Percentiles rank a stretch among this genome's conserved stretches.
Evolutionary conservation across 345 rosid genomes (phyloP).

Genomic region (Aquilaria malaccensis): DNA sequence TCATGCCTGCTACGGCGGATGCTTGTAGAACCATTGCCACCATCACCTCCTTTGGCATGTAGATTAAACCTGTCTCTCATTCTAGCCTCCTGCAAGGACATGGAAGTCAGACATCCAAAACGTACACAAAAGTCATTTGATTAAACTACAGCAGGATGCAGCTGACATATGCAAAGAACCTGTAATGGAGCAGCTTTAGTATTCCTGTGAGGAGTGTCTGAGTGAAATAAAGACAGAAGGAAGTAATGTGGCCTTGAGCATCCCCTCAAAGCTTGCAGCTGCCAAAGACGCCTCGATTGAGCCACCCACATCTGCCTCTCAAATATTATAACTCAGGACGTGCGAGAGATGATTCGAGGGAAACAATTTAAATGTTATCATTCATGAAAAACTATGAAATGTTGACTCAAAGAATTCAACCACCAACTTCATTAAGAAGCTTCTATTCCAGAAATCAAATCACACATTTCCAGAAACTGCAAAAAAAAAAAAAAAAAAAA

Average conservation of each 20-base stretch:
- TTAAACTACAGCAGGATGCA: neutral
- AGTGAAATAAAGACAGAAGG: constrained; percentile 26
- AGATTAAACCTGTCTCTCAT: constrained; percentile 50
- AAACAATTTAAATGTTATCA: no score
- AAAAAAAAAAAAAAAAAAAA: no score
- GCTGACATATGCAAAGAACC: constrained; percentile 18
- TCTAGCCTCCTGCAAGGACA: constrained; percentile 45
- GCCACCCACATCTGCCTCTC: constrained; percentile 33
- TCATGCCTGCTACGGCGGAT: constrained; percentile 41
- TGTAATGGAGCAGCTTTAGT: constrained; percentile 53
- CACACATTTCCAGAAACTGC: no score
- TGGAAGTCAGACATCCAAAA: neutral
- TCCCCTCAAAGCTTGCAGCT: constrained; percentile 17
- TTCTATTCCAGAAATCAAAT: no score
- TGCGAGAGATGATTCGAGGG: neutral
- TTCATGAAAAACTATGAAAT: no score
- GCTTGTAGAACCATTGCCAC: constrained; percentile 57
- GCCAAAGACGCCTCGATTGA: constrained; percentile 19
- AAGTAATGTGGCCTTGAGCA: constrained; percentile 31
- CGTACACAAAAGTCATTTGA: neutral
- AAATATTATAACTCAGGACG: no score
- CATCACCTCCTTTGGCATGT: constrained; percentile 58
- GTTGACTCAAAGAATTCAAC: no score
- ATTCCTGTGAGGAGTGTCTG: constrained; percentile 31
- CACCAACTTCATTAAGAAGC: no score